Base-by-base conservation (phyloP, 2,329 filamentous ascomycete species). In the Penicillium sp. region DNA sequence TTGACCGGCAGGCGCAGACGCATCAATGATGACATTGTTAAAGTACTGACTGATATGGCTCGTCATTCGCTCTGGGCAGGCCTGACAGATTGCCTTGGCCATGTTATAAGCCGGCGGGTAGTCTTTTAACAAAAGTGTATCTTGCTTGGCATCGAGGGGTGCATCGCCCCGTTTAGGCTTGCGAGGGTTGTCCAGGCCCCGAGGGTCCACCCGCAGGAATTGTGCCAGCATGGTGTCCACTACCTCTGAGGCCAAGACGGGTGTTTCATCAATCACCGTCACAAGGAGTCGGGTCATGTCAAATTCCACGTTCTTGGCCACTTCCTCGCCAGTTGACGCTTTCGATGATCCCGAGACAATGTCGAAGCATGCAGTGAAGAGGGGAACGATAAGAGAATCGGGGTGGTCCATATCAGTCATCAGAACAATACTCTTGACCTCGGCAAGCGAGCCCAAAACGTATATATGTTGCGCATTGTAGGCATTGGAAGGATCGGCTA, bases 11-110 rank as follows among this genome's bases (percentile, higher is more conserved):
- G 84, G 81, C 12, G 79, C 84, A 35, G 87, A 92, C 3, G 92
- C 89, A 69, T 97, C 92, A 58, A 97, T 86, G 55, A 99, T 95
- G 49, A 97, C 92, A 54, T 96, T 92, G 74, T 92, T 96, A 72
- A 99, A 99, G 73, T 97, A 99, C 68, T 96, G 92, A 63, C 91
- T 93, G 53, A 97, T 88, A 63, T 95, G 91, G 58, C 92, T 88
- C 1, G 91, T 88, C 93, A 99, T 97, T 74, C 95, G 95, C 64
- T 97, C 93, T 1, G 90, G 86, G 64, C 88, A 95, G 18, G 84
- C 84, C 67, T 92, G 94, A 78, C 94, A 99, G 43, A 99, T 87
- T 2, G 89, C 90, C 75, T 95, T 96, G 22, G 94, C 93, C 89
- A 97, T 96, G 69, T 94, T 89, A 76, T 99, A 99, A 1, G 94